A percentile compares a stretch with the other conserved stretches of the same genome.
Evolutionary conservation across 129 eudicot species (phyloP).

Genomic region (Calendula officinalis): DNA sequence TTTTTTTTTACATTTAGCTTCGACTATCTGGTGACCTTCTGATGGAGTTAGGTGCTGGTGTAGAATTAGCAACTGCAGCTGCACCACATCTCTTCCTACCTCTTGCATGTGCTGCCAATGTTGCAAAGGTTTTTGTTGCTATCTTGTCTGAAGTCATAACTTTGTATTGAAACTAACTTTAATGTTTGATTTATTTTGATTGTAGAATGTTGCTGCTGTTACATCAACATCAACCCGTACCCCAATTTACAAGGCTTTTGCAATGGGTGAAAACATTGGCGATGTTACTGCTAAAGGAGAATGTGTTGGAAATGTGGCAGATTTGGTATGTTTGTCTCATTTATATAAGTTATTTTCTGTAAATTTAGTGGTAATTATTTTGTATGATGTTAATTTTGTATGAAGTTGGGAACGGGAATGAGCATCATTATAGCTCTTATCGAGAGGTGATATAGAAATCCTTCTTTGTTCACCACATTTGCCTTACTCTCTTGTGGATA

Average conservation of each 20-base stretch:
- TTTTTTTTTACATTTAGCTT: not conserved
- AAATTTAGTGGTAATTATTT: too few relatives aligned
- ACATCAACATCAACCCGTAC: not conserved
- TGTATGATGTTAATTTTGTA: not conserved
- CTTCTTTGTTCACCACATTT: not conserved
- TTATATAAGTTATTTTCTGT: too few relatives aligned
- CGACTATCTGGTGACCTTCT: not conserved
- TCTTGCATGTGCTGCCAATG: not conserved
- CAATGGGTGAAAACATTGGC: not conserved
- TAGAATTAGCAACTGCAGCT: not conserved
- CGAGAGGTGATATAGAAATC: not conserved
- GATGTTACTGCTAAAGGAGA: constrained; percentile 2
- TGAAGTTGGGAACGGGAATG: not conserved
- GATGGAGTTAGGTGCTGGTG: not conserved
- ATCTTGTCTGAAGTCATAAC: too few relatives aligned
- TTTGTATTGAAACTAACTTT: too few relatives aligned
- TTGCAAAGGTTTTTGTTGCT: not conserved
- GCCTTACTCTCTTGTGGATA: not conserved
- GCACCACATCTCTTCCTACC: not conserved
- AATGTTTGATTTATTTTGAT: too few relatives aligned
- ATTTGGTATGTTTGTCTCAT: not conserved
- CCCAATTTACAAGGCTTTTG: not conserved
- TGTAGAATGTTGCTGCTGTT: not conserved
- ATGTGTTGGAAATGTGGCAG: not conserved
- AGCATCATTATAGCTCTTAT: not conserved